Evolutionary conservation across 495 filamentous ascomycete genomes (phyloP), one percentile per base, ranked within the genome.

Genomic region (Lasiosphaeria miniovina): DNA sequence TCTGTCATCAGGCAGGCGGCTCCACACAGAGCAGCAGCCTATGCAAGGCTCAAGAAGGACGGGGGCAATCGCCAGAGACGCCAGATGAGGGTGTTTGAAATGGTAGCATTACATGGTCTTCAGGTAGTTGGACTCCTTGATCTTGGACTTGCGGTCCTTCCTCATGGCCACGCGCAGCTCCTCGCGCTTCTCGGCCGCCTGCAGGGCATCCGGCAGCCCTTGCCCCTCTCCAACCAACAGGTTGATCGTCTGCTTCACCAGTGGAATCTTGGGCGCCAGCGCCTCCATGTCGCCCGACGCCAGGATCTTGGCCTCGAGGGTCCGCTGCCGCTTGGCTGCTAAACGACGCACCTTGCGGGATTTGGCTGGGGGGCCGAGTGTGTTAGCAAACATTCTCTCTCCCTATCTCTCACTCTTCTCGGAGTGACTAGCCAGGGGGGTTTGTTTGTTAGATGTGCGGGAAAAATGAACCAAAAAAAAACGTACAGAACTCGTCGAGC

Each of bases 61-160:
- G 24, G 24, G 2, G 24, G 24, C 24, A 24, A 24, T 24, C 24
- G 24, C 24, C 24, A 24, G 24, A 24, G 24, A 24, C 24, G 24
- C 24, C 24, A 52, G 6, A 6, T 7, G 31, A 31, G 50, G 14
- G 33, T 52, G 33, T 52, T n/a, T 52, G 32, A 17, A 54, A 8
- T 17, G 31, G 9, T 1, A 50, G 52, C 62, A 73, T 72, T 82
- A 86, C 83, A 95, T 88, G 15, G 85, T 82, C 79, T 86, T 88
- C 77, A 98, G 82, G 83, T 94, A 98, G 77, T 98, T 98, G 57
- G 67, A 80, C 77, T 98, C 94, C 80, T 93, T 94, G 65, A 98
- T 97, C 65, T 77, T 81, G 61, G 81, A 86, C 67, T 89, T 84
- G 68, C 91, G 82, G 63, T 91, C 86, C 62, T 79, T 82, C 68